phyloP scores from a whole-genome alignment of 192 early-diverging fungal species.

The Gaertneriomyces semiglobifer region DNA sequence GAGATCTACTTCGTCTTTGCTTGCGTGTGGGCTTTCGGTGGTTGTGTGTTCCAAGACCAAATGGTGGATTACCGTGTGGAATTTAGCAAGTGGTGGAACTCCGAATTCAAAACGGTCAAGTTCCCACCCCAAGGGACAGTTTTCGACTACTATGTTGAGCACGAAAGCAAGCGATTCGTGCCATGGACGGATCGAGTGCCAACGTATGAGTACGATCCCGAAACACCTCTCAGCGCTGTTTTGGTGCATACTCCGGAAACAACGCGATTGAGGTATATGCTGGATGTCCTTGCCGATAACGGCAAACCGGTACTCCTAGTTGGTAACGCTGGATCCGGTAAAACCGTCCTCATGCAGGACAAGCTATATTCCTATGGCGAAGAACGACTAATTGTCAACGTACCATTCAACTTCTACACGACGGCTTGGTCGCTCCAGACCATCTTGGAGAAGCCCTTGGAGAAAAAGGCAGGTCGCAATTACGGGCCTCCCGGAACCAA shows the following conservation, averaged over 20 bases:
- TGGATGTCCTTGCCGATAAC: constrained; percentile 62
- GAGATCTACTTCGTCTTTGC: constrained; percentile 69
- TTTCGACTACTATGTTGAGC: constrained; percentile 64
- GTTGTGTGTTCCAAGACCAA: constrained; percentile 61
- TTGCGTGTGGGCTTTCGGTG: constrained; percentile 66
- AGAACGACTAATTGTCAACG: constrained; percentile 58
- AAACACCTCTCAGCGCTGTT: constrained; percentile 54
- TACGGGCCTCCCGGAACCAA: constrained; percentile 62
- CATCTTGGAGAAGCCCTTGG: constrained; percentile 61
- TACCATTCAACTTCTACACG: constrained; percentile 69
- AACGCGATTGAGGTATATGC: constrained; percentile 51
- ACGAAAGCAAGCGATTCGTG: constrained; percentile 54
- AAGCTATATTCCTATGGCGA: constrained; percentile 61
- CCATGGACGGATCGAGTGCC: constrained; percentile 63
- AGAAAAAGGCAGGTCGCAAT: constrained; percentile 65
- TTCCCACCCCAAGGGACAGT: constrained; percentile 58
- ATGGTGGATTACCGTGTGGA: constrained; percentile 58
- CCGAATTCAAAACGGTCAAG: constrained; percentile 60
- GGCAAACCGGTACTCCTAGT: constrained; percentile 57
- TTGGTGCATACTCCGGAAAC: constrained; percentile 64
- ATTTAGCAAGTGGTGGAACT: constrained; percentile 66
- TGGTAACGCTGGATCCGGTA: constrained; percentile 65
- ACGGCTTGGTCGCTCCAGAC: constrained; percentile 58
- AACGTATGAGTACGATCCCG: constrained; percentile 53
- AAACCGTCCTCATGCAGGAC: constrained; percentile 64